Conservation (phyloP, 331 rosid genomes). For the Telfairia occidentalis region DNA sequence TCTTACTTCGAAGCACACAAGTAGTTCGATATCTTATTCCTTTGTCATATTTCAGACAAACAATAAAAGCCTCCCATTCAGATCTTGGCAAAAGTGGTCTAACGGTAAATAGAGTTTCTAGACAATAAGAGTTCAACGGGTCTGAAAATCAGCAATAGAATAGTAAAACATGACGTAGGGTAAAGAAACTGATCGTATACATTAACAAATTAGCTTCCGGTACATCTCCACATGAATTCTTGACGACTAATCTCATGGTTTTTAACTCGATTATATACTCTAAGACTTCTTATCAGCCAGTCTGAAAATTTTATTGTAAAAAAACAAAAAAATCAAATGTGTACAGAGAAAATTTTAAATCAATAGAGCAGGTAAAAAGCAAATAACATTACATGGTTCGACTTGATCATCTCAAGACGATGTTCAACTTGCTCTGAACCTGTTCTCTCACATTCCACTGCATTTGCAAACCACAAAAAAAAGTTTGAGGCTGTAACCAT, state of each 20-base stretch:
- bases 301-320: not conserved
- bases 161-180: not conserved
- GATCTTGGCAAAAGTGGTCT: not conserved
- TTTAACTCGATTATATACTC: not conserved
- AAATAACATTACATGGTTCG: conserved; percentile 13
- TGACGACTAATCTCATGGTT: not conserved
- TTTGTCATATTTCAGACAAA: not conserved
- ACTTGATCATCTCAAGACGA: conserved; percentile 55
- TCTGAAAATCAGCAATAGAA: not conserved
- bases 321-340: not conserved
- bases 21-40: not conserved
- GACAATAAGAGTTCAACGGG: not conserved
- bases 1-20: not conserved
- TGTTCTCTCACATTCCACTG: conserved; percentile 87
- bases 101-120: not conserved
- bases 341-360: not conserved
- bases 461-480: conserved; percentile 13
- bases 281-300: not conserved
- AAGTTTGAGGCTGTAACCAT: conserved; percentile 9
- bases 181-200: not conserved
- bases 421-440: conserved; percentile 65
- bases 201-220: not conserved
- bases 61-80: not conserved
- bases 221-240: not conserved
- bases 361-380: not conserved